Evolutionary conservation across 306 rosid genomes (phyloP).

Genomic region (cucumber (Cucumis sativus)): Cucumber_9930_V3 NC_026657.2:18859001-18859500

Average conservation of each 20-base stretch:
- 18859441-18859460: not conserved
- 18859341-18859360: not conserved
- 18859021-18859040: conserved; percentile 2
- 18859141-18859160: not conserved
- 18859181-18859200: not conserved
- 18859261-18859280: not conserved
- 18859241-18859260: not conserved
- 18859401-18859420: not conserved
- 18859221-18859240: not conserved
- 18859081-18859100: not conserved
- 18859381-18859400: not conserved
- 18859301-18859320: not conserved
- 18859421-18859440: not conserved
- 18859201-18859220: not conserved
- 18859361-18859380: not conserved
- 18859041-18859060: not conserved
- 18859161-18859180: not conserved
- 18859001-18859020: not conserved
- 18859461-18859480: not conserved
- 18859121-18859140: not conserved
- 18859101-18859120: not conserved
- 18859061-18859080: not conserved
- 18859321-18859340: not conserved
- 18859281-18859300: not conserved
- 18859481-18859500: not conserved